Percentiles rank a stretch among this genome's conserved stretches.
These are phyloP conservation scores for Penicillium sp. DNA, from an alignment of 2,329 filamentous ascomycete species.

Conservation along the genomic window DNA sequence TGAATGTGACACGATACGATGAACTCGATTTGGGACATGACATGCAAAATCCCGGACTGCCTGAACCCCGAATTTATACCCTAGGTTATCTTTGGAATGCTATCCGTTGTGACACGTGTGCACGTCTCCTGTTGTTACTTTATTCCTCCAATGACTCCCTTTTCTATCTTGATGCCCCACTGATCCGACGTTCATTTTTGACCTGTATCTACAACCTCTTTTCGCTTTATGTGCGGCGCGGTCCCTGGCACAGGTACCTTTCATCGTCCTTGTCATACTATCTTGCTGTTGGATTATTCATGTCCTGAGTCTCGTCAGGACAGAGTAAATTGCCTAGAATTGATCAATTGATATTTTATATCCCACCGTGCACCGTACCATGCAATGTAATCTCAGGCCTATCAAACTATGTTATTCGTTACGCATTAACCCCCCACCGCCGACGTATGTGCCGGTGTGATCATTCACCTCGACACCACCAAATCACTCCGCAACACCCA, in stretches of 20 bases:
- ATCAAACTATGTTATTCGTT: background rate
- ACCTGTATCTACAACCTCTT: slow-evolving; percentile 23
- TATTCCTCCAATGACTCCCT: background rate
- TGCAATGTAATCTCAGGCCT: background rate
- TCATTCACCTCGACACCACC: slow-evolving; percentile 38
- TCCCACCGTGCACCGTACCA: background rate
- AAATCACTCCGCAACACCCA: slow-evolving; percentile 88
- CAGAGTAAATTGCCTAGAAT: slow-evolving; percentile 20
- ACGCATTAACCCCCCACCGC: background rate
- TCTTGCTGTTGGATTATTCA: slow-evolving; percentile 10
- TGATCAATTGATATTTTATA: background rate
- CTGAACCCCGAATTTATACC: background rate
- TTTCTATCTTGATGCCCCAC: slow-evolving; percentile 4
- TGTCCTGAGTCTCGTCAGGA: background rate
- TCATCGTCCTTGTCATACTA: slow-evolving; percentile 21
- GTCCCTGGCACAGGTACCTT: slow-evolving; percentile 17
- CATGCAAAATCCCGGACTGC: background rate
- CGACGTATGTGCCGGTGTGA: too few relatives aligned
- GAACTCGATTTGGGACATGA: slow-evolving; percentile 9
- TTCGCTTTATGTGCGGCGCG: slow-evolving; percentile 10
- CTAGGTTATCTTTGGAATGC: background rate
- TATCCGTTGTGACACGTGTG: background rate
- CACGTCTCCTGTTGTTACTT: background rate
- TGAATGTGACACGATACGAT: slow-evolving; percentile 20
- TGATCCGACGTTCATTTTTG: slow-evolving; percentile 21